Evolutionary conservation across 2,329 filamentous ascomycete species (phyloP), one percentile per base, ranked within the genome.

Genomic region (Magnaporthiopsis poae): DNA sequence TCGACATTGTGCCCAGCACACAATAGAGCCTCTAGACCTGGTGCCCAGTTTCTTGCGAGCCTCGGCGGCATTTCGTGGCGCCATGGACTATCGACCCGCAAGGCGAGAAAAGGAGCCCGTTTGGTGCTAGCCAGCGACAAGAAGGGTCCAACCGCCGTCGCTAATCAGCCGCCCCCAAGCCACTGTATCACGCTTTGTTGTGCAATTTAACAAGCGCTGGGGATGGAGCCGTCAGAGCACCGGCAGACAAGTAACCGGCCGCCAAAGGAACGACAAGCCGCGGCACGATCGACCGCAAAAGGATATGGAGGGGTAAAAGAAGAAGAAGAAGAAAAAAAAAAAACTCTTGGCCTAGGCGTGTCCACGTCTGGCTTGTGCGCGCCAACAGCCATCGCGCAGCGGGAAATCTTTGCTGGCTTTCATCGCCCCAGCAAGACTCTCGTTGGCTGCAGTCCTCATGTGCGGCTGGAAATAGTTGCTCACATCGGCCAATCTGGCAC

Each of bases 401-500:
- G 46, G 46, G 9, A 21, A 56, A 56, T n/a, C 46, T 21, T 25
- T 11, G 46, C 46, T n/a, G 9, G 7, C 15, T 8, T n/a, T 52
- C 1, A 5, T 52, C 21, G n/a, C 46, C 46, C 46, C 46, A 52
- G n/a, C 46, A 2, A 52, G 46, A n/a, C 46, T 52, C 46, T 52
- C 21, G 46, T 52, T 52, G 18, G 46, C 46, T 52, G 46, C 46
- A 52, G 46, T n/a, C 18, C 12, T 31, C 46, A 56, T 56, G 27
- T 62, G 61, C 61, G 61, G 61, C 61, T 62, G 61, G 61, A 39
- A 39, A 62, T 62, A 36, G 61, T 21, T 62, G 31, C 29, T 11
- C 21, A 33, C 27, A 31, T 36, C 33, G 11, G 21, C 61, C 61
- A 62, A 62, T 62, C 61, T 39, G 61, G 13, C 29, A 33, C 21